Evolutionary conservation across 148 eudicot species (phyloP), one percentile per base, ranked within the genome.

Genomic region (Chenopodium suecicum): DNA sequence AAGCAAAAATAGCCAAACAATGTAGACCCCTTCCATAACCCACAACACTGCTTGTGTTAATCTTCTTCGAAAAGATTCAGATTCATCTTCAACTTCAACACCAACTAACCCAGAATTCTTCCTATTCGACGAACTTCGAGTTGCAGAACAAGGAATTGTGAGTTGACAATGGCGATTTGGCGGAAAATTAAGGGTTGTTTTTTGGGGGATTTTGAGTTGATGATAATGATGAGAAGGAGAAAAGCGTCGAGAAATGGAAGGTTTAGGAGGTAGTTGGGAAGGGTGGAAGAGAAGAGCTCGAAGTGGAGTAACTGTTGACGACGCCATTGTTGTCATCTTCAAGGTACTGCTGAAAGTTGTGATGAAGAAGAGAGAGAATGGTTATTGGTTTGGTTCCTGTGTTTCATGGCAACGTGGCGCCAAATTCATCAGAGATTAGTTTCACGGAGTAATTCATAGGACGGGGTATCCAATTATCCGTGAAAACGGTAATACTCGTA

Each of bases 1-100:
- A 85, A 93, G 98, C 67, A 95, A 83, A 79, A 95, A 95, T 63
- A 95, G 99, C 99, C 99, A 95, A 44, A 90, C 29, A 67, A 95
- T 85, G 79, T 95, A 95, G 34, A 91, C 82, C 16, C 89, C 99
- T 80, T 93, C 97, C 6, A 90, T 86, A 23, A 50, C 77, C 99
- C 98, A 95, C 76, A 95, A 83, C 25, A 79, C 68, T 17, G 58
- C 25, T 80, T 82, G 94, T 14, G 85, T 14, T 13, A 85, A 81
- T 70, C 74, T 84, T 82, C 83, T 87, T 76, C 87, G 80, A 37
- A 79, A 46, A 58, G 50, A 62, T 41, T 78, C 77, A 13, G 87
- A 86, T 29, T 67, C 79, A 58, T 44, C 54, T 41, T 78, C 77
- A 14, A 87, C 87, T 29, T 67, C 79, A 22, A 64, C 72, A 3